Conservation (phyloP, 164 flowering plant genomes). For the Magnolia changhungtana region DNA sequence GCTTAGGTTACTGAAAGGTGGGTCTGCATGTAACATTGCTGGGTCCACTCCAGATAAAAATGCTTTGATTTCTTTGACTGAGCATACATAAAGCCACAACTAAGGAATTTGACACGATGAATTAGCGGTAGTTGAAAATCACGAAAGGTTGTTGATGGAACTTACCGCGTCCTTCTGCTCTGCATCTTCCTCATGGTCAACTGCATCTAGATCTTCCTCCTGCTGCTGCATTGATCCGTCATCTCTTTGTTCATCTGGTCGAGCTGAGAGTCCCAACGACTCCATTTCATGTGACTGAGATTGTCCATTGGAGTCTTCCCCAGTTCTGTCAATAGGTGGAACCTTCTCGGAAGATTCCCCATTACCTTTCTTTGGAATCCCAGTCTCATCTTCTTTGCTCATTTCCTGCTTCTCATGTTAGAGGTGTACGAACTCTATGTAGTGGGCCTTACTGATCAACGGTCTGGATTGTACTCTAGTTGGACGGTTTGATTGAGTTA, state of each 20-base stretch:
- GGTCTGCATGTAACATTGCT: too few relatives aligned
- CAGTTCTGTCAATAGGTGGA: conserved; percentile 25
- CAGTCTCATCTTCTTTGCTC: conserved; percentile 29
- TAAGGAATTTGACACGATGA: too few relatives aligned
- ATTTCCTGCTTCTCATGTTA: conserved; percentile 27
- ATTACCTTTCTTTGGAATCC: conserved; percentile 27
- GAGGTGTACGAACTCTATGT: neutral
- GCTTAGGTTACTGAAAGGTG: too few relatives aligned
- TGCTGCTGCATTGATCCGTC: conserved; percentile 21
- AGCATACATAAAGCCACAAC: too few relatives aligned
- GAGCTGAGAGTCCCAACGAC: conserved; percentile 11
- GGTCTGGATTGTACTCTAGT: too few relatives aligned
- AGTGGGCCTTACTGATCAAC: too few relatives aligned
- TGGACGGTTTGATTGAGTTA: too few relatives aligned
- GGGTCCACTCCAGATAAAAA: too few relatives aligned
- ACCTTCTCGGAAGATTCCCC: conserved; percentile 30
- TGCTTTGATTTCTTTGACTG: too few relatives aligned
- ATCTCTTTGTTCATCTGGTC: conserved; percentile 22
- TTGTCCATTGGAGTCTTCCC: conserved; percentile 28
- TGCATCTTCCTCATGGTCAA: conserved; percentile 29
- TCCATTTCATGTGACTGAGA: conserved; percentile 24
- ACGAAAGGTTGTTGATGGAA: neutral
- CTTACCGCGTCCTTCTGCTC: conserved; percentile 26
- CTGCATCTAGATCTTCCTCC: conserved; percentile 31
- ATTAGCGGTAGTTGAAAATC: neutral